Base-by-base conservation (phyloP, 2,329 filamentous ascomycete species). In the Neoarthrinium moseri region DNA sequence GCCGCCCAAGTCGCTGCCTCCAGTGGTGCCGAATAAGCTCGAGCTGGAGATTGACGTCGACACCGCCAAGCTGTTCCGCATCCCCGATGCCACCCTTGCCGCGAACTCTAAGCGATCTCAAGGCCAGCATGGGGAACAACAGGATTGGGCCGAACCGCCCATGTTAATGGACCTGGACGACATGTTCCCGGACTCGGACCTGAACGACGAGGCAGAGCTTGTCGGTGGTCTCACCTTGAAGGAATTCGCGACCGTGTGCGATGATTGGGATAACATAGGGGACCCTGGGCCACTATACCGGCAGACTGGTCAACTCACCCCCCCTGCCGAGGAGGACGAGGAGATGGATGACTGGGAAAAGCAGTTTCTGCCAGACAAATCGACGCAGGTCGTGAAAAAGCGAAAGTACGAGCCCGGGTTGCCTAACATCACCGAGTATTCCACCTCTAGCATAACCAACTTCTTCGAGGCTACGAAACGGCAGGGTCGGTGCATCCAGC, bases 31-130 rank as follows among this genome's bases (percentile, higher is more conserved):
- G 0, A 91, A 87, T 17, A 99, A 99, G 66, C 77, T 96, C 46
- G 91, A 83, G 50, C 75, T 99, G 12, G 94, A 99, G 50, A 73
- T 97, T 26, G 87, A 89, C 3, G 78, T 81, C 37, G 94, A 97
- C 57, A 88, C 95, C 54, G 89, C 95, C 64, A 90, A 91, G 56
- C 75, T 80, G 21, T 99, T 97, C 63, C 83, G 84, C 46, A 81
- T 92, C n/a, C 77, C 82, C 0, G 84, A 84, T 1, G 77, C 82
- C 21, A 74, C 78, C 1, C 70, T 73, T 4, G 59, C 66, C 3
- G 65, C 62, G 10, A 78, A 83, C 35, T 78, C 81, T 37, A 75
- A 82, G 48, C 78, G 55, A 45, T 41, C 51, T 13, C 52, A 53
- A 6, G 39, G 46, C 17, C 44, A 49, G 26, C 44, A 78, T 21